These are phyloP conservation scores for Candida michaelii DNA, from an alignment of 805 yeast genomes.

Conservation along the genomic window DNA sequence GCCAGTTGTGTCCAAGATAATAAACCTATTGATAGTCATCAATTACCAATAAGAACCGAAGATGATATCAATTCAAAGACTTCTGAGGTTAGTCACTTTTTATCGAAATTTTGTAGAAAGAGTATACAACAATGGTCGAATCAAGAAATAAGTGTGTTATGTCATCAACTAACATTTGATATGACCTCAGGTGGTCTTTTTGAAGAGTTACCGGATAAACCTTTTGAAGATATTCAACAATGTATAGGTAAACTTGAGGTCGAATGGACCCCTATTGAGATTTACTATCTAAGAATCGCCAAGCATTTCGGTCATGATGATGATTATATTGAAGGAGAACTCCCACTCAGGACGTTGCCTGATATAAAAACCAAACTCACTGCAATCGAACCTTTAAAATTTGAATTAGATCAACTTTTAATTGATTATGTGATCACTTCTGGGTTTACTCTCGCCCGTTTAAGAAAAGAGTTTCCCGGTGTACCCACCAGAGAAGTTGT, in stretches of 20 bases:
- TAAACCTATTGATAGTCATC: background rate
- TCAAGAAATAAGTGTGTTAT: slow-evolving; percentile 12
- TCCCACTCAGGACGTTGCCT: slow-evolving; percentile 12
- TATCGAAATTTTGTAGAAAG: background rate
- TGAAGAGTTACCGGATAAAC: slow-evolving; percentile 16
- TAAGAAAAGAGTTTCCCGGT: slow-evolving; percentile 14
- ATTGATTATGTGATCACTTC: slow-evolving; percentile 11
- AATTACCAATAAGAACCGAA: slow-evolving; percentile 8
- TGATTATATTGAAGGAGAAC: slow-evolving; percentile 10
- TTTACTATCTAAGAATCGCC: slow-evolving; percentile 4
- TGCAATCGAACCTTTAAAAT: background rate
- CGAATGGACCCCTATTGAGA: slow-evolving; percentile 8
- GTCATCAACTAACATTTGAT: slow-evolving; percentile 12
- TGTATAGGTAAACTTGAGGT: slow-evolving; percentile 2
- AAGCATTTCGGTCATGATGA: background rate
- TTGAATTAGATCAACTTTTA: slow-evolving; percentile 8
- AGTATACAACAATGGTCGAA: slow-evolving; percentile 6
- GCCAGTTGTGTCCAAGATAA: slow-evolving; percentile 1
- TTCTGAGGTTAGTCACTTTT: background rate
- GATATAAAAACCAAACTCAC: slow-evolving; percentile 1
- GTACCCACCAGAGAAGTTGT: slow-evolving; percentile 21
- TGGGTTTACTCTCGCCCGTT: slow-evolving; percentile 11
- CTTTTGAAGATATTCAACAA: slow-evolving; percentile 12
- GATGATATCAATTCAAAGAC: background rate
- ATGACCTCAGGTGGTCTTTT: slow-evolving; percentile 14